Evolutionary conservation across 306 rosid species (phyloP).

Genomic region (Rubus idaeus): DNA sequence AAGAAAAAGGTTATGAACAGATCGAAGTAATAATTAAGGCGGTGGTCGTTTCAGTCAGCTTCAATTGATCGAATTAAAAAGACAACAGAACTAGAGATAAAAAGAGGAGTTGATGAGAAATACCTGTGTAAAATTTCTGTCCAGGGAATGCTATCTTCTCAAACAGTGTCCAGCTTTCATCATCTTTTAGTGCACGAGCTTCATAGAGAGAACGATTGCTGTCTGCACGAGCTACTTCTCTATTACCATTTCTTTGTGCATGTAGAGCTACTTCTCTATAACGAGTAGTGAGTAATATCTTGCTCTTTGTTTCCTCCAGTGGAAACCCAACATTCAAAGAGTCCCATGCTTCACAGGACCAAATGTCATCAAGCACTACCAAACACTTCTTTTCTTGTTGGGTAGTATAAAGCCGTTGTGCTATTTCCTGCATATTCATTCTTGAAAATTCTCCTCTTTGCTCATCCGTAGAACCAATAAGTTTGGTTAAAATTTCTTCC

Average conservation of each 20-base stretch:
- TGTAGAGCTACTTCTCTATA: background rate
- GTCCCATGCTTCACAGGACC: conserved; percentile 45
- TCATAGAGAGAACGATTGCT: background rate
- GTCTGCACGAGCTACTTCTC: too few species aligned
- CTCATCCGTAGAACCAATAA: conserved; percentile 16
- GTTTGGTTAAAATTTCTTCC: conserved; percentile 38
- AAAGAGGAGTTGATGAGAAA: background rate
- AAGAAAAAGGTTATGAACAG: too few species aligned
- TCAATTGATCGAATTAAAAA: too few species aligned
- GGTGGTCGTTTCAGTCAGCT: too few species aligned
- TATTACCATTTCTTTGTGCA: background rate
- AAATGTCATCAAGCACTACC: conserved; percentile 59
- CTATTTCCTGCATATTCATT: background rate
- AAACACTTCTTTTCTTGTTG: conserved; percentile 36
- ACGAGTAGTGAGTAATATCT: background rate
- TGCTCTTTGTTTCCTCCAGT: background rate
- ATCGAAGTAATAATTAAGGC: too few species aligned
- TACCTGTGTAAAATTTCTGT: background rate
- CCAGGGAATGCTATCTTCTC: background rate
- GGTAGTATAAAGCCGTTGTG: background rate
- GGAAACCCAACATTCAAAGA: conserved; percentile 1
- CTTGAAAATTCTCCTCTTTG: background rate
- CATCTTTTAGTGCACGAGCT: background rate
- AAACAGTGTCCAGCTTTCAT: background rate
- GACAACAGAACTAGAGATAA: background rate